Evolutionary conservation across 1,284 basidiomycete species (phyloP).

Genomic region (Ganoderma lingzhi): DNA sequence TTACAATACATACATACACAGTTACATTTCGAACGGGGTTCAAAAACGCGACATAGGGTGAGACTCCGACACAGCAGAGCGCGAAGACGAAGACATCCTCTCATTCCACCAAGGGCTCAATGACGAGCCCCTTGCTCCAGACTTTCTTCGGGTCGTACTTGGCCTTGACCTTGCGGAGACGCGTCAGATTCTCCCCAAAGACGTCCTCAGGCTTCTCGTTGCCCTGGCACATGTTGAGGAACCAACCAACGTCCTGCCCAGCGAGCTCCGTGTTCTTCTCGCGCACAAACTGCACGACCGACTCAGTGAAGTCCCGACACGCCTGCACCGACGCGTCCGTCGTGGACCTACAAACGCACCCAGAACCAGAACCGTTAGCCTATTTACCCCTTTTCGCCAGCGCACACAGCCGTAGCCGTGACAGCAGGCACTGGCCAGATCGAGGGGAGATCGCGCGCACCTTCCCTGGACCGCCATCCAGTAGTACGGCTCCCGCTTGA

Average conservation of each 20-base stretch:
- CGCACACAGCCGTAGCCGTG: neutral
- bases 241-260: conserved; percentile 31
- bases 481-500: conserved; percentile 33
- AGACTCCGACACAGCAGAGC: neutral
- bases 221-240: conserved; percentile 34
- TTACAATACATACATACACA: neutral
- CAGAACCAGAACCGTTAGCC: neutral
- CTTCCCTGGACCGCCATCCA: conserved; percentile 36
- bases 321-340: conserved; percentile 27
- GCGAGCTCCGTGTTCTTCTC: conserved; percentile 32
- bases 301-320: conserved; percentile 18
- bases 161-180: conserved; percentile 42
- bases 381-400: neutral
- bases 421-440: neutral
- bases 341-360: conserved; percentile 19
- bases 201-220: conserved; percentile 39
- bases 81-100: neutral
- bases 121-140: conserved; percentile 41
- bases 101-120: conserved; percentile 32
- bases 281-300: conserved; percentile 30
- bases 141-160: conserved; percentile 46
- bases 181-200: conserved; percentile 41
- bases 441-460: conserved; percentile 19
- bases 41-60: neutral
- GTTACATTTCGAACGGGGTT: neutral